Conservation (phyloP, 1,284 basidiomycete species). For the Porodaedalea pini region DNA sequence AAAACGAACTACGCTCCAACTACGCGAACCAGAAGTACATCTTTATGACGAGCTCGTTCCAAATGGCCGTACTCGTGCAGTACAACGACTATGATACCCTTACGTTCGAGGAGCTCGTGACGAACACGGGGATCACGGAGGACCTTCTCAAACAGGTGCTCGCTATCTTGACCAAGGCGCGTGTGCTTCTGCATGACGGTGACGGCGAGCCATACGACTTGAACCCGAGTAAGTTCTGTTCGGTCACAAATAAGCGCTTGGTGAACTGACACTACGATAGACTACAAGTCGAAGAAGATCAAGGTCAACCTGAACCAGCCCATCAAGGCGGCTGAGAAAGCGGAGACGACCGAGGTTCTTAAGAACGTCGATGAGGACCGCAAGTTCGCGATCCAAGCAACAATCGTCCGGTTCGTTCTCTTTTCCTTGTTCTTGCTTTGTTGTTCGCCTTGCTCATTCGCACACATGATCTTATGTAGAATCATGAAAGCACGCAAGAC, state of each 20-base stretch:
- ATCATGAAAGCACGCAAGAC: constrained; percentile 99
- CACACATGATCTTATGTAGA: constrained; percentile 36
- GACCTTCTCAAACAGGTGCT: constrained; percentile 85
- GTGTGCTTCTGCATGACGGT: constrained; percentile 77
- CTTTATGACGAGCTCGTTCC: constrained; percentile 92
- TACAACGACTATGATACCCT: constrained; percentile 91
- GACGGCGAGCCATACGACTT: constrained; percentile 88
- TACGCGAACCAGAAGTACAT: constrained; percentile 95
- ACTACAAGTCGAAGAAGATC: constrained; percentile 97
- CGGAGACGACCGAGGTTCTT: constrained; percentile 86
- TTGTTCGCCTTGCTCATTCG: not conserved
- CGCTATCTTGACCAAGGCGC: constrained; percentile 82
- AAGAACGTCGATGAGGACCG: constrained; percentile 98
- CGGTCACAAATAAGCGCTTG: not conserved
- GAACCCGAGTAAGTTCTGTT: constrained; percentile 71
- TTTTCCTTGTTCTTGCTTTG: not conserved
- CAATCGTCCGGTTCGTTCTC: constrained; percentile 87
- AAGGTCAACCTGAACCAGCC: constrained; percentile 92
- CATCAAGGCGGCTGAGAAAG: constrained; percentile 92
- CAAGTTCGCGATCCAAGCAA: constrained; percentile 96
- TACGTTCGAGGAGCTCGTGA: constrained; percentile 74
- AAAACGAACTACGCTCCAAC: constrained; percentile 93
- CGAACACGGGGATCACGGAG: constrained; percentile 82
- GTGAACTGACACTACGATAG: constrained; percentile 36
- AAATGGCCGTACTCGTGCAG: constrained; percentile 91